Evolutionary conservation across 225 moss, liverwort and hornwort species (phyloP), one percentile per base, ranked within the genome.

Genomic region (Polytrichum commune): DNA sequence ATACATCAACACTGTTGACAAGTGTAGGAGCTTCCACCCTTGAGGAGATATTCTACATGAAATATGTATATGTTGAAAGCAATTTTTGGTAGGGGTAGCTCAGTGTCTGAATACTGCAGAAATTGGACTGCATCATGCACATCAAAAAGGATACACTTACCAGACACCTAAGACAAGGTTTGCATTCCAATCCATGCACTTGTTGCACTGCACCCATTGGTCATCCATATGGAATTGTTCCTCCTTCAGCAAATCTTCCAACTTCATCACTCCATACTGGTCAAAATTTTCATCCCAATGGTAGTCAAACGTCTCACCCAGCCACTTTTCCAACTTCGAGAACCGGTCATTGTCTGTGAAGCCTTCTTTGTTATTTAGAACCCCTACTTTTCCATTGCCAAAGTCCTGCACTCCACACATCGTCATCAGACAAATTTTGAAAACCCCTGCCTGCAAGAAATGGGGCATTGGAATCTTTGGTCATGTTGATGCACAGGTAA

Each of bases 131-230:
- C 9, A 10, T 35, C 9, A 32, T 32, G 32, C 32, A 32, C 32
- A 32, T 7, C 1, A 32, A 35, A 35, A 35, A 35, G 9, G 9
- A 9, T 2, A 35, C 57, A 19, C 73, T 72, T 73, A 93, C 91
- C 93, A 93, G n/a, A 78, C 75, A 13, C 84, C 88, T 63, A 78
- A 74, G 29, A 88, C 71, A 27, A 83, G 70, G 27, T 77, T 75
- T 61, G 80, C 71, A 70, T 79, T 79, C 38, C 75, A 67, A 74
- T 92, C 90, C 13, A 33, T 75, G 74, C 96, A 96, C 73, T 92
- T 93, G 24, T 88, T 81, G 75, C 96, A 96, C 62, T 93, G 89
- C n/a, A 91, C 96, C 96, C 96, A 96, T 8, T 88, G 84, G 29
- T 75, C 60, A 27, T 88, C 85, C 53, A 85, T 80, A 32, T 63